phyloP scores from a whole-genome alignment of 2,329 filamentous ascomycete species.

The Podosphaera leucotricha region DNA sequence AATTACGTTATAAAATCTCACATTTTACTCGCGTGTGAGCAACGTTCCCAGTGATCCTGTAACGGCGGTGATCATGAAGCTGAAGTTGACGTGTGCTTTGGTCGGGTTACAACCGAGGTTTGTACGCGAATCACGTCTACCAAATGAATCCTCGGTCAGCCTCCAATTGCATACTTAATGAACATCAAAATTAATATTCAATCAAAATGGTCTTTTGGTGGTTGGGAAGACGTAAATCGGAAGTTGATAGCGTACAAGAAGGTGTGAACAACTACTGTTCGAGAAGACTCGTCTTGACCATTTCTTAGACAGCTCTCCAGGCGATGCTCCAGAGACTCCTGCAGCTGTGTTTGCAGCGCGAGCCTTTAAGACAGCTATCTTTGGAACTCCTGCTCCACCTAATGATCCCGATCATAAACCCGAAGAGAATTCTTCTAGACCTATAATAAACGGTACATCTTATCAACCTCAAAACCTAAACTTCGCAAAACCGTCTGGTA shows the following conservation, averaged over 20 bases:
- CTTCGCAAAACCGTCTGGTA: slow-evolving; percentile 20
- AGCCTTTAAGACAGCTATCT: slow-evolving; percentile 38
- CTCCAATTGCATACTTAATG: too few relatives aligned
- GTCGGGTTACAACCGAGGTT: too few relatives aligned
- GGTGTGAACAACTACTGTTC: slow-evolving; percentile 4
- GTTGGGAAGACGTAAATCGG: slow-evolving; percentile 9
- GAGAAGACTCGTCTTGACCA: neutral
- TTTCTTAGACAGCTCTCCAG: slow-evolving; percentile 4
- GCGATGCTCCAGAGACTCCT: slow-evolving; percentile 37
- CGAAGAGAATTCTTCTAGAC: slow-evolving; percentile 5
- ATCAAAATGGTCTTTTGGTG: slow-evolving; percentile 17
- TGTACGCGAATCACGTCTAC: too few relatives aligned
- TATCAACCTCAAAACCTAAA: slow-evolving; percentile 8
- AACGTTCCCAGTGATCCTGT: too few relatives aligned
- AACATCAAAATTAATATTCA: too few relatives aligned
- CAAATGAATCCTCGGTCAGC: too few relatives aligned
- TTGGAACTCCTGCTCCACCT: slow-evolving; percentile 29
- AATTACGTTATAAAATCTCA: too few relatives aligned
- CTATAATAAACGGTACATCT: slow-evolving; percentile 9
- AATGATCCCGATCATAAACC: slow-evolving; percentile 16
- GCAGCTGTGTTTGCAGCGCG: slow-evolving; percentile 42
- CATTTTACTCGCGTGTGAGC: too few relatives aligned
- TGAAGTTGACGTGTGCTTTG: too few relatives aligned
- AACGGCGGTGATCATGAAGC: too few relatives aligned
- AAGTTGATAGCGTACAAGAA: slow-evolving; percentile 9